Evolutionary conservation across 306 rosid species (phyloP).

Genomic region (Spatholobus suberectus): DNA sequence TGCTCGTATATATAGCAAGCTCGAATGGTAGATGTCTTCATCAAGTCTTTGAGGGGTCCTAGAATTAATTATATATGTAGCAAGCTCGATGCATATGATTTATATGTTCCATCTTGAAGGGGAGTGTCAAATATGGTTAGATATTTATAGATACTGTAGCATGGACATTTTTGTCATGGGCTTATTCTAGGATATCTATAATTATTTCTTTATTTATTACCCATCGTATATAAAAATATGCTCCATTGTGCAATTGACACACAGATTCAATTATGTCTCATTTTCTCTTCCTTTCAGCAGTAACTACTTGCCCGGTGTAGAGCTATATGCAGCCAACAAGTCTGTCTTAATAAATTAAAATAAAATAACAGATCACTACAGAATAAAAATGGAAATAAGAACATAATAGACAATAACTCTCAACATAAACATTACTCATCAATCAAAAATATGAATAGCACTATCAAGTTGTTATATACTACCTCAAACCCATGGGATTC

Average conservation of each 20-base stretch:
- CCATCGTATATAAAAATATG: neutral
- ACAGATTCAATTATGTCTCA: neutral
- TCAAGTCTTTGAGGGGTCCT: neutral
- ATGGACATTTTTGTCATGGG: neutral
- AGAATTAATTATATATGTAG: neutral
- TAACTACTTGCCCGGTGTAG: neutral
- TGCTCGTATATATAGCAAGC: too few relatives aligned
- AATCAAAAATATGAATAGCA: neutral
- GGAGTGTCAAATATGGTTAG: neutral
- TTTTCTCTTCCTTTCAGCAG: neutral
- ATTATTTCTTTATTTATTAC: neutral
- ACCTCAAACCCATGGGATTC: slow-evolving; percentile 62
- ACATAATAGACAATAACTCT: neutral
- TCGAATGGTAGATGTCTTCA: neutral
- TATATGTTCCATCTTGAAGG: neutral
- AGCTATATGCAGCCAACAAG: neutral
- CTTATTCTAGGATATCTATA: neutral
- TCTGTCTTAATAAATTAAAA: neutral
- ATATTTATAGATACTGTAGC: neutral
- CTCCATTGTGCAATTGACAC: neutral
- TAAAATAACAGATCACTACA: neutral
- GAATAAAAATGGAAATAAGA: neutral
- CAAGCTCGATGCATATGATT: neutral
- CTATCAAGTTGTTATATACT: slow-evolving; percentile 32
- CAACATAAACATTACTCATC: neutral